phyloP scores from a whole-genome alignment of 768 basidiomycete species.

The Lyophyllum atratum region DNA sequence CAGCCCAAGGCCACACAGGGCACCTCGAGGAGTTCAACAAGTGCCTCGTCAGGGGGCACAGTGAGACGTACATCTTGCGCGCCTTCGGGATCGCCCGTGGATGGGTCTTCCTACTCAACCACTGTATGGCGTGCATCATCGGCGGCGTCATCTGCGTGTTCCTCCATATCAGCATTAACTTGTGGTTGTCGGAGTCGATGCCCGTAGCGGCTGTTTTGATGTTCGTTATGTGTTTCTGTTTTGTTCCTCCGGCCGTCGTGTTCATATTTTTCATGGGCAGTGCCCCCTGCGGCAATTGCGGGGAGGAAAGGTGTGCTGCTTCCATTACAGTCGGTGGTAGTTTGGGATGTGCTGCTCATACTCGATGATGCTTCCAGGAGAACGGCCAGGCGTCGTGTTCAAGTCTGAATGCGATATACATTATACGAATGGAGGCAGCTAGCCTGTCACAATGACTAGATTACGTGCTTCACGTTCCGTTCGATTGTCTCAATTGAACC shows the following conservation, averaged over 20 bases:
- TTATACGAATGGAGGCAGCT: too few relatives aligned
- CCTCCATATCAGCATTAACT: constrained; percentile 10
- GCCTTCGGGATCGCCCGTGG: constrained; percentile 23
- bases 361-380: background rate
- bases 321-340: background rate
- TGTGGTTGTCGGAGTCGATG: constrained; percentile 17
- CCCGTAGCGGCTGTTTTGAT: constrained; percentile 18
- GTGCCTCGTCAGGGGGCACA: constrained; percentile 15
- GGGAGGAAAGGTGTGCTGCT: constrained; percentile 10
- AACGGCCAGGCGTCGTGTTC: too few relatives aligned
- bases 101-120: constrained; percentile 18
- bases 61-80: constrained; percentile 22
- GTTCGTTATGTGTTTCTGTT: constrained; percentile 12
- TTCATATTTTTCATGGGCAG: constrained; percentile 22
- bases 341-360: background rate
- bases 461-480: too few relatives aligned
- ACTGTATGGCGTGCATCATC: constrained; percentile 19
- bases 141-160: constrained; percentile 18
- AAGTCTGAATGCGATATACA: too few relatives aligned
- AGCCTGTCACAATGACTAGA: too few relatives aligned
- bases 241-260: constrained; percentile 15
- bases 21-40: constrained; percentile 16
- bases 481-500: too few relatives aligned
- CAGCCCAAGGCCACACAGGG: constrained; percentile 9
- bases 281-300: constrained; percentile 14